phyloP scores from a whole-genome alignment of 2,329 filamentous ascomycete species.

The Helotiales sp. region DNA sequence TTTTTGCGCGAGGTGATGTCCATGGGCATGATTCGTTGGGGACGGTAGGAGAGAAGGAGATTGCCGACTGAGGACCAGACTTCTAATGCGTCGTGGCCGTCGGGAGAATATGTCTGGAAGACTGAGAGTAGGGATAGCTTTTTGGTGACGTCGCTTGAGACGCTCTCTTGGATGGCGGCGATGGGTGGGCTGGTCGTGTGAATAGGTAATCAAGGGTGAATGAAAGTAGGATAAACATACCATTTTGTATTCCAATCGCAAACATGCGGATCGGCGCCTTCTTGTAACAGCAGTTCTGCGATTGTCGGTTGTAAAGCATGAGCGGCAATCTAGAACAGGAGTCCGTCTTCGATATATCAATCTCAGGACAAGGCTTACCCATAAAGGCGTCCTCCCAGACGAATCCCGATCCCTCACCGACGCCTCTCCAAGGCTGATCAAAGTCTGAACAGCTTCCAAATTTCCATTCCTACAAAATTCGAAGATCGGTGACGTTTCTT shows the following conservation, averaged over 20 bases:
- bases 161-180: neutral
- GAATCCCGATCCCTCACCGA: conserved; percentile 20
- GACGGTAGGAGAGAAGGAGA: conserved; percentile 14
- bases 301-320: conserved; percentile 13
- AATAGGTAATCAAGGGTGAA: neutral
- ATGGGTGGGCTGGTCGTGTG: conserved; percentile 12
- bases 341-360: neutral
- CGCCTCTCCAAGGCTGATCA: conserved; percentile 16
- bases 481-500: conserved; percentile 20
- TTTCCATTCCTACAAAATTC: conserved; percentile 22
- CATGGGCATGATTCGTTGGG: conserved; percentile 9
- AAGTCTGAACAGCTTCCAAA: neutral
- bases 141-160: neutral
- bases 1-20: neutral
- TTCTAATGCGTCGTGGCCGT: neutral
- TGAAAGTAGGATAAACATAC: neutral
- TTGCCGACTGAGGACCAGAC: neutral
- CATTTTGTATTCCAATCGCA: neutral
- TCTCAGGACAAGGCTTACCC: conserved; percentile 6
- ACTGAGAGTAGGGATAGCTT: conserved; percentile 18
- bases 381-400: conserved; percentile 22
- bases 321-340: conserved; percentile 11
- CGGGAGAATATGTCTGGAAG: conserved; percentile 7
- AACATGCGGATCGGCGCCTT: conserved; percentile 22
- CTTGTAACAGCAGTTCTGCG: conserved; percentile 19